Conservation (phyloP, 257 asterid species). For the Voacanga thouarsii region DNA sequence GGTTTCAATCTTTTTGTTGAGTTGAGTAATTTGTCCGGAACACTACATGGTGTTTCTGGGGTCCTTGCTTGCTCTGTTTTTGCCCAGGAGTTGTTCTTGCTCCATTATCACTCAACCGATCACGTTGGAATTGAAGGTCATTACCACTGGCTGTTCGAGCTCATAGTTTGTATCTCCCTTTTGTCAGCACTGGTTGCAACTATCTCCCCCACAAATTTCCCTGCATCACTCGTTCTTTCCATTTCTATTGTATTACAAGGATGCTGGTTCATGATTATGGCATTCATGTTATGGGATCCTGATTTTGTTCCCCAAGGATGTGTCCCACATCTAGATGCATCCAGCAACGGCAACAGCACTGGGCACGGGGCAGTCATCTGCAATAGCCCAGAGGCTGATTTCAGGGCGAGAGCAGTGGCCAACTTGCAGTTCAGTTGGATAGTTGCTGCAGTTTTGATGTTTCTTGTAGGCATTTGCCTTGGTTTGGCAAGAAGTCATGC, state of each 20-base stretch:
- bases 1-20: conserved; percentile 58
- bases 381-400: conserved; percentile 40
- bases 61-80: conserved; percentile 65
- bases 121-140: conserved; percentile 84
- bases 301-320: conserved; percentile 58
- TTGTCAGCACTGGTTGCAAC: conserved; percentile 46
- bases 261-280: conserved; percentile 81
- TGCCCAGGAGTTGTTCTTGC: conserved; percentile 73
- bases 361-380: conserved; percentile 56
- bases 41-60: conserved; percentile 43
- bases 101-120: conserved; percentile 76
- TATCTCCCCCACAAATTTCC: conserved; percentile 50
- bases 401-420: conserved; percentile 70
- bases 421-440: conserved; percentile 88
- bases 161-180: conserved; percentile 56
- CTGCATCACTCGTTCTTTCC: conserved; percentile 57
- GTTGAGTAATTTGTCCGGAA: conserved; percentile 35
- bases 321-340: conserved; percentile 14
- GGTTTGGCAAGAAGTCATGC: conserved; percentile 33
- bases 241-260: conserved; percentile 72
- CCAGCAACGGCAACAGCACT: conserved; percentile 13
- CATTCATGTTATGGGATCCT: conserved; percentile 63
- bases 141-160: conserved; percentile 82
- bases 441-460: conserved; percentile 45
- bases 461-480: conserved; percentile 35